These are phyloP conservation scores for Phytophthora megakarya DNA, from an alignment of 352 stramenopile species.

Conservation along the genomic window DNA sequence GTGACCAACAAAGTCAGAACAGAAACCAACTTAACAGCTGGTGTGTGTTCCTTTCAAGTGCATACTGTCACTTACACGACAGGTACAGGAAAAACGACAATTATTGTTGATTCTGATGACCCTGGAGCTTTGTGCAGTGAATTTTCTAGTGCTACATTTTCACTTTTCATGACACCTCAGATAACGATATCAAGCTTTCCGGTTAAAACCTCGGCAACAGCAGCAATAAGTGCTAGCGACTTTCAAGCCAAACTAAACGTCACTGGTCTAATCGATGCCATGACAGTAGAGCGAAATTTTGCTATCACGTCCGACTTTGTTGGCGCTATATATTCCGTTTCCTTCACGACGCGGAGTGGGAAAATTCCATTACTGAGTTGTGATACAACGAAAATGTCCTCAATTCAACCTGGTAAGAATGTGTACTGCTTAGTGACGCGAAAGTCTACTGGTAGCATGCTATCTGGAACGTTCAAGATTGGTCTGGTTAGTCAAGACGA, in stretches of 20 bases:
- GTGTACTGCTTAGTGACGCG: slow-evolving; percentile 45
- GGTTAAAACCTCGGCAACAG: slow-evolving; percentile 44
- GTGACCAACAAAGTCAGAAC: slow-evolving; percentile 20
- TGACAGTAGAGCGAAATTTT: slow-evolving; percentile 44
- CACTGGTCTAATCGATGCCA: slow-evolving; percentile 48
- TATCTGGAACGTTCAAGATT: slow-evolving; percentile 66
- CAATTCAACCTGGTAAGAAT: slow-evolving; percentile 27
- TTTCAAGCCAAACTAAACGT: slow-evolving; percentile 11
- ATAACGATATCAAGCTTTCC: slow-evolving; percentile 30
- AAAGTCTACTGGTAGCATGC: slow-evolving; percentile 62
- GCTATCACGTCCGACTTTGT: slow-evolving; percentile 52
- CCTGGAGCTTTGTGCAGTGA: slow-evolving; percentile 32
- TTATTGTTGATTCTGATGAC: slow-evolving; percentile 34
- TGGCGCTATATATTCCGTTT: slow-evolving; percentile 61
- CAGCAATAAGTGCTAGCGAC: slow-evolving; percentile 21
- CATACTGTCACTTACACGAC: slow-evolving; percentile 17
- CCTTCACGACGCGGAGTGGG: slow-evolving; percentile 59
- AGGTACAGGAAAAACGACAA: slow-evolving; percentile 8
- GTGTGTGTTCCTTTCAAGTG: slow-evolving; percentile 64
- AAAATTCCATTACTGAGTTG: slow-evolving; percentile 63
- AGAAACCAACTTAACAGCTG: slow-evolving; percentile 46
- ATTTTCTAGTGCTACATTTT: slow-evolving; percentile 39
- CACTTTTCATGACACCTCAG: slow-evolving; percentile 64
- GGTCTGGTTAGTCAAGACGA: slow-evolving; percentile 49
- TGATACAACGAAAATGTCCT: slow-evolving; percentile 24